Evolutionary conservation across 2,329 filamentous ascomycete species (phyloP).

Genomic region (Fusarium verrucosum): DNA sequence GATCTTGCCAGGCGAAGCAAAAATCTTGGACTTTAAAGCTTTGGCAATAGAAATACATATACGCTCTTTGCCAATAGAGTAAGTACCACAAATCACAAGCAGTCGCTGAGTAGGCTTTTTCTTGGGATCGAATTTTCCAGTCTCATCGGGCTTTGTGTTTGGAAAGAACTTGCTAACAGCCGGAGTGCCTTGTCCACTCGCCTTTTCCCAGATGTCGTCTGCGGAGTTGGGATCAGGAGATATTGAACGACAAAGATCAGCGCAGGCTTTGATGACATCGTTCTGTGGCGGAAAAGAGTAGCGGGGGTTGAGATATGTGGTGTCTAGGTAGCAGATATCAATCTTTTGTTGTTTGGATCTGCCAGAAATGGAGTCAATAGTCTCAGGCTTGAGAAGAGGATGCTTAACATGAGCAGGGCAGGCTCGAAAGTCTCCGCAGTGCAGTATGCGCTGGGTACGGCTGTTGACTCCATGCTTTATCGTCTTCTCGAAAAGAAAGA

Average conservation of each 20-base stretch:
- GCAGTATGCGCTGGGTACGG: constrained; percentile 80
- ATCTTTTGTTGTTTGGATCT: constrained; percentile 84
- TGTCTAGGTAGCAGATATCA: constrained; percentile 96
- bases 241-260: constrained; percentile 83
- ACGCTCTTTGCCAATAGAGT: constrained; percentile 97
- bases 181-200: constrained; percentile 54
- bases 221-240: constrained; percentile 68
- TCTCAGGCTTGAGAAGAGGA: constrained; percentile 79
- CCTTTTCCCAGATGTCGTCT: constrained; percentile 58
- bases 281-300: constrained; percentile 93
- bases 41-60: constrained; percentile 93
- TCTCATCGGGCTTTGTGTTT: constrained; percentile 47
- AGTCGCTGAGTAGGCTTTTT: constrained; percentile 64
- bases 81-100: constrained; percentile 93
- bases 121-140: constrained; percentile 44
- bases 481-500: constrained; percentile 90
- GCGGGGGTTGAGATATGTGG: constrained; percentile 93
- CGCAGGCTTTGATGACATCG: constrained; percentile 87
- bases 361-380: constrained; percentile 74
- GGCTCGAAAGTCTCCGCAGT: constrained; percentile 95
- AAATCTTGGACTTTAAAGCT: constrained; percentile 88
- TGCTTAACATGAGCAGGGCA: constrained; percentile 86
- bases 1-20: constrained; percentile 82
- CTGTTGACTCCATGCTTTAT: constrained; percentile 67
- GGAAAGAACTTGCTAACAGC: constrained; percentile 64